Evolutionary conservation across 2,329 filamentous ascomycete species (phyloP).

Genomic region (Alternaria gaisen): DNA sequence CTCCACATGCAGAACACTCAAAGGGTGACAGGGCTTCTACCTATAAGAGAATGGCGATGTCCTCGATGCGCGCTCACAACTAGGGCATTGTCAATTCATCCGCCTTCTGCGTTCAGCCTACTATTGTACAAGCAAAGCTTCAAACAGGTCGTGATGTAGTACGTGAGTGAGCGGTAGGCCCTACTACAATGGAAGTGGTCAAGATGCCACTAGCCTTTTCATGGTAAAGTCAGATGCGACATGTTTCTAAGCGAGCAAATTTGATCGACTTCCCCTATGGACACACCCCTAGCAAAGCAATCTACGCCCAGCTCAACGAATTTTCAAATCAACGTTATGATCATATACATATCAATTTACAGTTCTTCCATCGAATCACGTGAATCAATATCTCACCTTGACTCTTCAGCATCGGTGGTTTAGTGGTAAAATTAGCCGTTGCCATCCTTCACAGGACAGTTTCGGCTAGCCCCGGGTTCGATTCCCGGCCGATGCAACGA

Average conservation of each 20-base stretch:
- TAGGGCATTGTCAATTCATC: not conserved
- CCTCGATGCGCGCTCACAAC: not conserved
- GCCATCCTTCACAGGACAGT: constrained; percentile 12
- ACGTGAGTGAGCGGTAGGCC: not conserved
- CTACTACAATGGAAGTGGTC: not conserved
- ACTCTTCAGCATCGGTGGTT: constrained; percentile 19
- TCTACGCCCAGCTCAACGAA: too few species aligned
- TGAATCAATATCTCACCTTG: not conserved
- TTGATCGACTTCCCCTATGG: not conserved
- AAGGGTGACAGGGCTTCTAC: too few species aligned
- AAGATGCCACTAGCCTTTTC: not conserved
- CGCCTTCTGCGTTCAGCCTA: not conserved
- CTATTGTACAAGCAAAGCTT: not conserved
- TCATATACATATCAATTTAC: too few species aligned
- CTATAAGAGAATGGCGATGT: too few species aligned
- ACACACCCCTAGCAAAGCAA: not conserved
- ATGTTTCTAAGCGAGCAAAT: constrained; percentile 10
- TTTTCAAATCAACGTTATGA: too few species aligned
- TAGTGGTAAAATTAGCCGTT: constrained; percentile 28
- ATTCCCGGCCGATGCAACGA: constrained; percentile 11
- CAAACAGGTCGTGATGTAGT: not conserved
- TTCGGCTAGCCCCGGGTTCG: constrained; percentile 24
- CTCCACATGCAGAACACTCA: not conserved
- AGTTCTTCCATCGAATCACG: constrained; percentile 2
- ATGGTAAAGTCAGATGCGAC: not conserved